Evolutionary conservation across 768 basidiomycete species (phyloP), one percentile per base, ranked within the genome.

Genomic region (Termitomyces heimii): DNA sequence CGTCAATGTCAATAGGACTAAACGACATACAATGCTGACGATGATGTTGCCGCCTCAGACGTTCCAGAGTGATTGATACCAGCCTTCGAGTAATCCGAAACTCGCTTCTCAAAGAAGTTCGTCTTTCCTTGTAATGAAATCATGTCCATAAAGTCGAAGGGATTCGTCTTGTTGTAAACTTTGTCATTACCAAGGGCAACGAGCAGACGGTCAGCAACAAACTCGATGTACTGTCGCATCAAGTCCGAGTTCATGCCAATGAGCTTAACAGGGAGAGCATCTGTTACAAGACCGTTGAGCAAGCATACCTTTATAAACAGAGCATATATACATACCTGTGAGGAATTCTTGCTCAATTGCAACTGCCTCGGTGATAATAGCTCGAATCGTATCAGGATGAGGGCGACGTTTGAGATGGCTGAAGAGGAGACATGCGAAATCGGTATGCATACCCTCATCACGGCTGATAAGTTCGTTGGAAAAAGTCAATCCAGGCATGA

Each of bases 401-500:
- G 94, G 92, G 7, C 91, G 82, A 40, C 85, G 82, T 60, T 81
- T 80, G 43, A 98, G 78, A 67, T 97, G 92, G 55, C 82, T 84
- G 75, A 95, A 94, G 31, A 97, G 79, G 2, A 97, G 75, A 68
- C 94, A 97, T 0, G 94, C 93, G 66, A 97, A 95, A 70, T 98
- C 94, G 69, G 94, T 97, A 71, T 98, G 95, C 78, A 97, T 87
- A 42, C 94, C 95, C 72, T 98, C 95, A 62, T 98, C 95, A 20
- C 95, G 84, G 52, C 89, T 91, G 74, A 98, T 98, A 65, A 98
- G 85, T 71, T 97, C 95, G 68, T 98, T 98, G 18, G 93, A 96
- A 71, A 95, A 97, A 0, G 95, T 94, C 31, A 98, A 75, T n/a
- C 95, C 95, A 20, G 94, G 94, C 94, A 96, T 94, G 16, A 98